Evolutionary conservation across 108 stramenopile genomes (phyloP).

Genomic region (Discostella stelligeroides): DNA sequence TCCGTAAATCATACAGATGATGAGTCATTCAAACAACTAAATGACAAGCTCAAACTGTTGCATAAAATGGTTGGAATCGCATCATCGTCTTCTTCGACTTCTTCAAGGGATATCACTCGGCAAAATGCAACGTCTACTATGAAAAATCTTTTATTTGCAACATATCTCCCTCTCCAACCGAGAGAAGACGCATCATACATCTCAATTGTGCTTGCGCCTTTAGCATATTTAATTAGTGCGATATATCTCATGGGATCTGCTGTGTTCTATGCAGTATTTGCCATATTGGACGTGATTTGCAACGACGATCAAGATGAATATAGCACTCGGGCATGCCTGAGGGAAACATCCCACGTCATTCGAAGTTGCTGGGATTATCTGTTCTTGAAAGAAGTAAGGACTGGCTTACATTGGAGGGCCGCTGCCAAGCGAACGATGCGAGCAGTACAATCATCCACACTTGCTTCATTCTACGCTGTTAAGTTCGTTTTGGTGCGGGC

Average conservation of each 20-base stretch:
- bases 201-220: conserved; percentile 33
- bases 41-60: conserved; percentile 19
- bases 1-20: conserved; percentile 8
- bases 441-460: conserved; percentile 8
- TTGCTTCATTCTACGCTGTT: conserved; percentile 24
- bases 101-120: not conserved
- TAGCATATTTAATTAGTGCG: conserved; percentile 38
- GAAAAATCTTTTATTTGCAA: conserved; percentile 16
- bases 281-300: conserved; percentile 37
- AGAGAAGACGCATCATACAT: conserved; percentile 29
- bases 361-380: conserved; percentile 26
- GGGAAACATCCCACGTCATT: conserved; percentile 14
- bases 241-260: conserved; percentile 20
- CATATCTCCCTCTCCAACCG: conserved; percentile 45
- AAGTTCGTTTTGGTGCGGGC: conserved; percentile 32
- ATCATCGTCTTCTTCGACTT: conserved; percentile 2
- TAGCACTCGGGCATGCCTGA: conserved; percentile 31
- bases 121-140: conserved; percentile 1
- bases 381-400: conserved; percentile 1
- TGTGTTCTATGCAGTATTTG: conserved; percentile 27
- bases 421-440: conserved; percentile 18
- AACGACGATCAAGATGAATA: conserved; percentile 28
- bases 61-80: conserved; percentile 22
- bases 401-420: not conserved
- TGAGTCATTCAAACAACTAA: conserved; percentile 8